Evolutionary conservation across 2,329 filamentous ascomycete species (phyloP), one percentile per base, ranked within the genome.

Genomic region (Endocalyx cinctus): DNA sequence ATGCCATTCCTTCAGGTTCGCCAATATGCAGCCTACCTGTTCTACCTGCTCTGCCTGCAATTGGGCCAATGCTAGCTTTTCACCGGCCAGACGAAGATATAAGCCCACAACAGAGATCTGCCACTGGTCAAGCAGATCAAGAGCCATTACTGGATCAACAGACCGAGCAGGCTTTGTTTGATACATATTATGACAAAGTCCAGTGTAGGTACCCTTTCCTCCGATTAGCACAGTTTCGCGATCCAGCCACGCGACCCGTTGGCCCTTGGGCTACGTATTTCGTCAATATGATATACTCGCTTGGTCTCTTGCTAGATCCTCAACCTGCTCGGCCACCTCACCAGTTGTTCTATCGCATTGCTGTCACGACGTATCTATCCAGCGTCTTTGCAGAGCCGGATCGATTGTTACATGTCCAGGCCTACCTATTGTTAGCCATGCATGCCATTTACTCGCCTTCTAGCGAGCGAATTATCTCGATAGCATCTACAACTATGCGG

Each of bases 401-500:
- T 25, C 42, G 47, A 1, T 41, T 57, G 4, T 42, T 57, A 0
- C 46, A 37, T 31, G 35, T 52, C 28, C 43, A 57, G 25, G 48
- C 52, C 17, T 35, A 35, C 28, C 39, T 50, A 1, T 40, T 58
- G 4, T 44, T 58, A 0, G 45, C 37, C 29, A 38, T 52, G 30
- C 43, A 55, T 30, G 49, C 53, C 3, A 41, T 56, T 4, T 48
- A 55, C 34, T 37, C 45, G 16, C 49, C 47, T 4, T 54, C 52
- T 6, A 48, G 43, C 1, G 48, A 54, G 10, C 35, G 42, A n/a
- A 48, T 58, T 23, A 37, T 57, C 11, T 43, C 50, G 3, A 33
- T 56, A 12, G 37, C 50, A 1, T 50, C 52, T 1, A 41, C 43
- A 1, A 40, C 50, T 2, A 48, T 52, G 34, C 48, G 54, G 8